phyloP scores from a whole-genome alignment of 2,329 filamentous ascomycete species.

The Trichoderma sp. region DNA sequence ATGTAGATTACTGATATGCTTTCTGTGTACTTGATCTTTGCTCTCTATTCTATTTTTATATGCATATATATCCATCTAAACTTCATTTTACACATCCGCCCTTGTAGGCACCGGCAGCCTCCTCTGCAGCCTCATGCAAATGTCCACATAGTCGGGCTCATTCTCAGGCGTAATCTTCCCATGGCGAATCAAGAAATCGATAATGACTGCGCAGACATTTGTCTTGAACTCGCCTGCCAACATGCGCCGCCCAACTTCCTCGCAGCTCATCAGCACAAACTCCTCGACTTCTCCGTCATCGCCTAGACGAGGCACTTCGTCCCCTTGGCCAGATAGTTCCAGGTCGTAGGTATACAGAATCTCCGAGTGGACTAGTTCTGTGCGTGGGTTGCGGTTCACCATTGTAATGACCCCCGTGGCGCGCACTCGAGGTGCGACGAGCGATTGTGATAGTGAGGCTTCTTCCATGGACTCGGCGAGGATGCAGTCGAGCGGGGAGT shows the following conservation, averaged over 20 bases:
- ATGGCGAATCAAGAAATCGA: constrained; percentile 82
- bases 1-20: neutral
- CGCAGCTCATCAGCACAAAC: constrained; percentile 69
- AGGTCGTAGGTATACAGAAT: constrained; percentile 74
- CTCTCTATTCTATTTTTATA: neutral
- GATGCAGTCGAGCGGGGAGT: constrained; percentile 68
- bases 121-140: constrained; percentile 54
- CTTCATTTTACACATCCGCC: constrained; percentile 31
- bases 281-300: constrained; percentile 83
- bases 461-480: constrained; percentile 76
- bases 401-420: constrained; percentile 44
- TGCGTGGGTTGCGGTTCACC: constrained; percentile 38
- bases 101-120: constrained; percentile 47
- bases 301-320: constrained; percentile 65
- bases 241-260: constrained; percentile 64
- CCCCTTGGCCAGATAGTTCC: constrained; percentile 57
- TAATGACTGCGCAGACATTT: constrained; percentile 75
- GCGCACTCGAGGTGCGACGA: constrained; percentile 36
- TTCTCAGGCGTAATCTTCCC: constrained; percentile 73
- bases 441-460: constrained; percentile 50
- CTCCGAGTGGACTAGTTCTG: constrained; percentile 43
- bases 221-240: constrained; percentile 77
- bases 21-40: neutral
- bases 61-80: neutral
- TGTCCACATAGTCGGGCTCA: constrained; percentile 73